Evolutionary conservation across 768 basidiomycete genomes (phyloP), one percentile per base, ranked within the genome.

Genomic region (Lyophyllum atratum): DNA sequence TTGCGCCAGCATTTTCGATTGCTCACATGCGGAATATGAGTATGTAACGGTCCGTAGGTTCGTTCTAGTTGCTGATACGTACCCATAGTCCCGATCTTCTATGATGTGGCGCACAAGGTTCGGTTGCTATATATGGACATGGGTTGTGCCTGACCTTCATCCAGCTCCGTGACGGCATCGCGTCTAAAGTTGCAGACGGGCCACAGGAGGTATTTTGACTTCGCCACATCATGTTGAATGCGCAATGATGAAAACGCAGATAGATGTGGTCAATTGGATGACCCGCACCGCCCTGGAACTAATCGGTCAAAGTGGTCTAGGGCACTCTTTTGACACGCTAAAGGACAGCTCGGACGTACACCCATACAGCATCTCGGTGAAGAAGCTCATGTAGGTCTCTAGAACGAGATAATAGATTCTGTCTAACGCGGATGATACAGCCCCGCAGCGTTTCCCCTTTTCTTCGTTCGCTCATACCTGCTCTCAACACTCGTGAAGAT

Each of bases 271-370:
- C 2, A 52, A 54, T 6, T 73, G 70, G 72, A 64, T 69, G 59
- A 53, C 66, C 0, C 60, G 70, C 12, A 67, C 66, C 0, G 66
- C 71, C 4, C 58, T 72, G 11, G 71, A 72, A 57, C 55, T 70
- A 21, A 67, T 73, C 26, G 69, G 66, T 6, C 70, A 68, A 53
- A 67, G 66, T 43, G 69, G 72, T 5, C 61, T 71, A 39, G 72
- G 72, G 12, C 68, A 65, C 43, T 68, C 69, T 1, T 69, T 72
- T 44, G 71, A 72, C 53, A 42, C 63, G 3, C 49, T 72, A 14
- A 50, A 31, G 4, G 69, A 71, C 22, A 66, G 67, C 19, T 49
- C 53, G 10, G 50, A 64, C 21, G 51, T 59, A 7, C 67, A 71
- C 55, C 72, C 69, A 14, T 71, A 66, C 58, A 64, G 64, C 58